Base-by-base conservation (phyloP, 805 yeast species). In the Kuraishia ogatae region DNA sequence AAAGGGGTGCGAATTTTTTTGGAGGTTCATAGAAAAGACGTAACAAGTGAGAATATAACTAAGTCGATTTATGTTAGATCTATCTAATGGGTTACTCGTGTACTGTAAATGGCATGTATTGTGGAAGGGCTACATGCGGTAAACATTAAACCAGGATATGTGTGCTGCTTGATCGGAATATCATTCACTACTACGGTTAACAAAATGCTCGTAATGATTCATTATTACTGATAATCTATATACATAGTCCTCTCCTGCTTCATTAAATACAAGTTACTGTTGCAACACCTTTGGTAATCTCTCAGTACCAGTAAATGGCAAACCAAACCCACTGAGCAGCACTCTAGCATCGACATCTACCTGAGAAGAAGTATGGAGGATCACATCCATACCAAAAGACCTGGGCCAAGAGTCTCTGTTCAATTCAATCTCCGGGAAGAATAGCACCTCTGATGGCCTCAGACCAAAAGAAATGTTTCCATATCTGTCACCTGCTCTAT, bases 341-440 rank as follows among this genome's bases (percentile, higher is more conserved):
- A 88, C 83, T 69, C 96, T 84, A 10, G 98, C 97, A 64, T 89
- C 94, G 35, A 84, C 82, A 66, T 92, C 97, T 21, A 90, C 84
- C 72, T 91, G 90, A 7, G 98, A 97, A 39, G 89, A 74, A 21
- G 98, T 93, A 67, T 88, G 88, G 61, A 94, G 72, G 47, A 89
- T 87, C 55, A 94, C 77, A 66, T 90, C 87, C 77, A 93, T 79
- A 56, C 97, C 97, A 66, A 84, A 89, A 29, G 91, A 82, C 60
- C 77, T 81, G 46, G 96, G 92, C 89, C 93, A 94, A 60, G 87
- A 74, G 68, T 93, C 98, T 67, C 85, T 90, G 71, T 87, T 90
- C 56, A 85, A 81, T 66, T 92, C 97, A 58, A 94, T 83, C 71
- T 94, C 99, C 2, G 99, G 99, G 80, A 94, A 94, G 65, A 78